These are phyloP conservation scores for Serendipita indica DNA, from an alignment of 768 basidiomycete genomes.

Conservation along the genomic window DNA sequence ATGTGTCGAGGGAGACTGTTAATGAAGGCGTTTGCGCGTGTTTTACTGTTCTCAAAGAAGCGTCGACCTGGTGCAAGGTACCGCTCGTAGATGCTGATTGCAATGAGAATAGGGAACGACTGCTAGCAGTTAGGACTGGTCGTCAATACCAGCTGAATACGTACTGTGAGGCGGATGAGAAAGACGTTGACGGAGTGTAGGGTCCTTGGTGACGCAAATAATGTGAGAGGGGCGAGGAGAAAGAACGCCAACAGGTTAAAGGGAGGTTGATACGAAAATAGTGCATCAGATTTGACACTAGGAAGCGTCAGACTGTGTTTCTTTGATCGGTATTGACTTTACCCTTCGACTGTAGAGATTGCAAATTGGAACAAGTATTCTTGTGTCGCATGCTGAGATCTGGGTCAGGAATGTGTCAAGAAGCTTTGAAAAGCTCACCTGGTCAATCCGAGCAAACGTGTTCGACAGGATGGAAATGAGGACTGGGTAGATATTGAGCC, in stretches of 20 bases:
- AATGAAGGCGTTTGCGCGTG: constrained; percentile 42
- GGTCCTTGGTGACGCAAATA: constrained; percentile 53
- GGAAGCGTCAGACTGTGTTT: constrained; percentile 13
- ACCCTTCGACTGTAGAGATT: constrained; percentile 82
- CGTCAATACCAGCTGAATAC: constrained; percentile 16
- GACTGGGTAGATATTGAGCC: constrained; percentile 23
- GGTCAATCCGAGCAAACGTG: constrained; percentile 66
- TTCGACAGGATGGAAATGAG: constrained; percentile 85
- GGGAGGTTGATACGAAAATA: constrained; percentile 86
- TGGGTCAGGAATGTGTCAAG: not conserved
- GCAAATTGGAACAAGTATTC: constrained; percentile 81
- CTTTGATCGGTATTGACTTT: no score
- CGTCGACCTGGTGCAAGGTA: constrained; percentile 38
- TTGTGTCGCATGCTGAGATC: constrained; percentile 38
- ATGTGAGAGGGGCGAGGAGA: constrained; percentile 67
- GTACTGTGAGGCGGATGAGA: constrained; percentile 64
- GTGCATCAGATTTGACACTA: constrained; percentile 75
- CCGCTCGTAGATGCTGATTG: constrained; percentile 70
- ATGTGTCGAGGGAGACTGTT: constrained; percentile 53
- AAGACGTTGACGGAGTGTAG: constrained; percentile 79
- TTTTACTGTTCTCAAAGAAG: constrained; percentile 37
- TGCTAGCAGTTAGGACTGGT: constrained; percentile 18
- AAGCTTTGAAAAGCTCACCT: constrained; percentile 24
- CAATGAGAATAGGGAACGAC: constrained; percentile 64
- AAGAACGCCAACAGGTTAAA: constrained; percentile 73